A percentile compares a stretch with the other conserved stretches of the same genome.
These are phyloP conservation scores for Carex arenaria DNA, from an alignment of 202 grass and related monocot species.

Conservation along the genomic window DNA sequence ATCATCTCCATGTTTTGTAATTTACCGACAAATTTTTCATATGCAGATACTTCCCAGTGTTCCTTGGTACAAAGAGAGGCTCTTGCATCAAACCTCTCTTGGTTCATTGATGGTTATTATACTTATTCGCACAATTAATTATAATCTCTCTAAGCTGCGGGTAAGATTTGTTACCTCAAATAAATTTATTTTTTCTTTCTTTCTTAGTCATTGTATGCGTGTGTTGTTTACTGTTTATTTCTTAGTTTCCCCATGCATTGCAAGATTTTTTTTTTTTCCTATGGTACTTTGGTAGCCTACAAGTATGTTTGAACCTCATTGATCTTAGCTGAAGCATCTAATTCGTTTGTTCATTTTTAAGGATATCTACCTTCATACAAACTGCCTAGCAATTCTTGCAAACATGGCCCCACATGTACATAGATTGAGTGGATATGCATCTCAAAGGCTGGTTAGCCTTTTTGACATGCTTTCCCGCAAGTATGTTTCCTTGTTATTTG, in stretches of 20 bases:
- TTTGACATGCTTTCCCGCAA: conserved; percentile 99
- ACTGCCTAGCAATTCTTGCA: conserved; percentile 95
- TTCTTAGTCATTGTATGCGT: conserved; percentile 8
- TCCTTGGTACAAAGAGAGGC: conserved; percentile 96
- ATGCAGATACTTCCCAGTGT: conserved; percentile 70
- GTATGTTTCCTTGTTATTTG: conserved; percentile 39
- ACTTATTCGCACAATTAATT: conserved; percentile 95
- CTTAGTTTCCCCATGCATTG: neutral
- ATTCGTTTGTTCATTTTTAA: conserved; percentile 33
- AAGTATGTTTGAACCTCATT: neutral
- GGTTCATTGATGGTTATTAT: conserved; percentile 96
- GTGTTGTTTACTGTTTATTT: conserved; percentile 6
- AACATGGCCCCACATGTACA: conserved; percentile 98
- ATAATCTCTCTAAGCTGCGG: conserved; percentile 96
- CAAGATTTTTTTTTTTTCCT: neutral
- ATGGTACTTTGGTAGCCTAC: neutral
- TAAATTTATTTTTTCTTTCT: conserved; percentile 27
- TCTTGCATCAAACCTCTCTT: conserved; percentile 88
- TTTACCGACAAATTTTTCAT: conserved; percentile 10
- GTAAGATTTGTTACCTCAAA: conserved; percentile 35
- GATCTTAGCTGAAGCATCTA: neutral
- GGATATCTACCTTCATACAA: conserved; percentile 99
- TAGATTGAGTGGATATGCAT: conserved; percentile 91
- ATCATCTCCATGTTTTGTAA: neutral
- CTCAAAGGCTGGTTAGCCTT: conserved; percentile 99